Evolutionary conservation across 768 basidiomycete species (phyloP), one percentile per base, ranked within the genome.

Genomic region (Lactarius hatsudake): DNA sequence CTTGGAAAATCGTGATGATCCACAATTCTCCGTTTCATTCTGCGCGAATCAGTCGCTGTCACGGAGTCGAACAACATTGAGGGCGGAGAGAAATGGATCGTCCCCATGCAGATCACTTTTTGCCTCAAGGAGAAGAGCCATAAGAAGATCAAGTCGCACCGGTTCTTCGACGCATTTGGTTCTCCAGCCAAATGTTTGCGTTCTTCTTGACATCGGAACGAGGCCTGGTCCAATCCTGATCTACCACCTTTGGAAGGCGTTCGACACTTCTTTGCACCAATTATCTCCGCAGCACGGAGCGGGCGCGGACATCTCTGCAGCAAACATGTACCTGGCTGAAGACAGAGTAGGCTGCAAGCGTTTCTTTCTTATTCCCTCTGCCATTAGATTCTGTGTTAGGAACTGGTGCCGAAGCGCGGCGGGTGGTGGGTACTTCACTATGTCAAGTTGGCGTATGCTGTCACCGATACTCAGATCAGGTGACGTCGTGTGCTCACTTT

Each of bases 291-390:
- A 87, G 86, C 91, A 28, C 26, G 26, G 26, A 28, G 26, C 90
- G 5, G 90, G 86, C 17, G 90, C 91, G 1, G 93, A 94, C 74
- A 94, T 96, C 67, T 95, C 95, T 78, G 94, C 93, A 5, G 92
- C 94, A 32, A 96, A 96, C 74, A 96, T 96, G 94, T 98, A 96
- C 74, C 83, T 96, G 20, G 94, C 94, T 10, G 94, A 96, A 76
- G 94, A 94, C 26, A 28, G 26, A 28, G 26, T 28, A 28, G 26
- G 26, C 59, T 59, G 34, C 30, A 0, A n/a, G 55, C 23, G 48
- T 1, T 56, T 28, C 59, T n/a, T 48, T 45, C 61, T 68, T 3
- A 63, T 57, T 28, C 18, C 17, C 15, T 53, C 20, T 61, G 75
- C 57, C 54, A n/a, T 23, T 59, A 73, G 87, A 97, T 98, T 69